Evolutionary conservation across 192 early-diverging fungal species (phyloP), one percentile per base, ranked within the genome.

Genomic region (Coemansia sp.): DNA sequence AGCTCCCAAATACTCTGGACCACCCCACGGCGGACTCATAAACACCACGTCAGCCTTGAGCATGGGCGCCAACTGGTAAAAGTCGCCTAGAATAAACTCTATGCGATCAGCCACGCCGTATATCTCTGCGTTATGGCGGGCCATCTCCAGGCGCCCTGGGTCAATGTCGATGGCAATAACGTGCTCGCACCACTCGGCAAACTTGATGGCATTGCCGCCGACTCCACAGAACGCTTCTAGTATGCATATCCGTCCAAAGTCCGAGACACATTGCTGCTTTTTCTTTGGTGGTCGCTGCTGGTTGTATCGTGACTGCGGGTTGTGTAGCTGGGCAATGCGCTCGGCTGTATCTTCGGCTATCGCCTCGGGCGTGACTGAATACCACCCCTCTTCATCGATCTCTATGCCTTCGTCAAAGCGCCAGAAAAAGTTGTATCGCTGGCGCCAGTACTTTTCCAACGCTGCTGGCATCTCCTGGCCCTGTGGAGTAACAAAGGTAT

Each of bases 201-300:
- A 98, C 80, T 98, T 95, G 74, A 99, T 99, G 18, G 95, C 72
- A 73, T 99, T 99, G 5, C 97, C 97, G 16, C 97, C 97, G 13
- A 94, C 94, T 0, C 97, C 97, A 74, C 95, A 97, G 70, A 97
- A 98, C 0, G 92, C 96, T 66, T 99, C 97, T 41, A 99, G 87
- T 15, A 99, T 86, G 65, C 92, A 90, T 12, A 96, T 10, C 88
- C 74, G 77, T 13, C 76, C 82, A 58, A 62, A 79, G 16, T 70
- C 49, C 5, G 57, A 11, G n/a, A 20, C 20, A 5, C 22, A 10
- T 63, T 29, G 29, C 7, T 27, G 22, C 39, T 16, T 10, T 27
- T 33, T 10, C 36, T n/a, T 29, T 52, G 6, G 20, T 20, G 20
- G 50, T 20, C 9, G 47, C 27, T 1, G 18, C 40, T 10, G 5